Base-by-base conservation (phyloP, 2,329 filamentous ascomycete species). In the Coniochaeta hoffmannii region DNA sequence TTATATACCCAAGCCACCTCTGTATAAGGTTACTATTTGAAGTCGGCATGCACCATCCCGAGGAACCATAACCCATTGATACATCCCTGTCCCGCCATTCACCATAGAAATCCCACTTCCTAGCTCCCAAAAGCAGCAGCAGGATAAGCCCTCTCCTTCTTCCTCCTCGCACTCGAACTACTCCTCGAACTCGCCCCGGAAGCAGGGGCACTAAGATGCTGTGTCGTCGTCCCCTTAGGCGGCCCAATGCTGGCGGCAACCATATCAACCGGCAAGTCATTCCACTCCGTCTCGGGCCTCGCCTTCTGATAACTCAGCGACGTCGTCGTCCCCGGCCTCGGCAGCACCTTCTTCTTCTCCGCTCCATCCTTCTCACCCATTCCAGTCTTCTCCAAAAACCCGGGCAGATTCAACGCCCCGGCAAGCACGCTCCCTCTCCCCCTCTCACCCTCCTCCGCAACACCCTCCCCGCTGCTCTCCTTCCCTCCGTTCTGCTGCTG, bases 191-290 rank as follows among this genome's bases (percentile, higher is more conserved):
- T 82, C 1, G 75, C 67, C 19, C 68, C 68, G 2, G 76, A 78
- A 0, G 60, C 65, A 1, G 66, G 59, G 44, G 70, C 68, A 36
- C 69, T 68, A 17, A 60, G 57, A 10, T 61, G 50, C n/a, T n/a
- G n/a, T n/a, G n/a, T n/a, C n/a, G n/a, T n/a, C 31, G 24, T 28
- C 19, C 19, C 22, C 53, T 38, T 8, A 14, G n/a, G 41, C 30
- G 54, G 32, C 24, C 36, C 22, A 15, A 7, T 3, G 31, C 3
- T 17, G 30, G 28, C 2, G 41, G 68, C 64, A 11, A 78, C 67
- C 80, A 86, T 84, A 53, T 86, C 83, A 10, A 75, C 72, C 0
- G 83, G 83, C 10, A 87, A 63, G 64, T 87, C 83, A 68, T 87
- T 87, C 83, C 83, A 87, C 64, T 86, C 83, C 30, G 70, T 81